Evolutionary conservation across 495 filamentous ascomycete species (phyloP).

Genomic region (Xylaria castorea): DNA sequence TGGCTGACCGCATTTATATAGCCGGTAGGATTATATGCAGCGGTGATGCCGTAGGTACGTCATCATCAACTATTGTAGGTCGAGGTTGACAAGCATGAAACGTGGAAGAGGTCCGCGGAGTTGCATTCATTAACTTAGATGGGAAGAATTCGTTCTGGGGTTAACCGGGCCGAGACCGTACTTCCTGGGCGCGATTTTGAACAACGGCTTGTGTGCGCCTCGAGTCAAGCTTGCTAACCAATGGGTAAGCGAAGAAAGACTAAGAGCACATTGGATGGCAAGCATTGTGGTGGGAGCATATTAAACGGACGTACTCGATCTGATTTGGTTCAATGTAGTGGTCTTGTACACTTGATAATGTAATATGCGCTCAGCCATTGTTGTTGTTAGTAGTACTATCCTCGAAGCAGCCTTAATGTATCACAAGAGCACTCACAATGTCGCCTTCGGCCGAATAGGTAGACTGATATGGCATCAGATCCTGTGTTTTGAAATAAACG

Average conservation of each 20-base stretch:
- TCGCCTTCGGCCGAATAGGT: neutral
- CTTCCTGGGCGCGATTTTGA: neutral
- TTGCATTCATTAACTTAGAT: neutral
- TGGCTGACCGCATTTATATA: neutral
- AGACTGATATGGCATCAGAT: neutral
- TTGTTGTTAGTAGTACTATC: neutral
- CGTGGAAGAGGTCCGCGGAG: neutral
- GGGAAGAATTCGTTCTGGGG: neutral
- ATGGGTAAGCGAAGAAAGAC: neutral
- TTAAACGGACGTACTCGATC: neutral
- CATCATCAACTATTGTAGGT: neutral
- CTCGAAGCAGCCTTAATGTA: neutral
- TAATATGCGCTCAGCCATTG: neutral
- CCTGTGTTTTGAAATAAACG: neutral
- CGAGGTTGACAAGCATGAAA: neutral
- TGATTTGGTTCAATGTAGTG: neutral
- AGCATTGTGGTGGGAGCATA: neutral
- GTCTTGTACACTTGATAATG: neutral
- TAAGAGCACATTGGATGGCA: neutral
- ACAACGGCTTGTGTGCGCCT: neutral
- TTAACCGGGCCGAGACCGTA: neutral
- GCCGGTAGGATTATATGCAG: neutral
- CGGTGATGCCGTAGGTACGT: slow-evolving; percentile 11
- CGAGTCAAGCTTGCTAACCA: neutral
- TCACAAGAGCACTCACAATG: neutral